A percentile compares a stretch with the other conserved stretches of the same genome.
Conservation (phyloP, 805 yeast species). For the Yueomyces sp. region DNA sequence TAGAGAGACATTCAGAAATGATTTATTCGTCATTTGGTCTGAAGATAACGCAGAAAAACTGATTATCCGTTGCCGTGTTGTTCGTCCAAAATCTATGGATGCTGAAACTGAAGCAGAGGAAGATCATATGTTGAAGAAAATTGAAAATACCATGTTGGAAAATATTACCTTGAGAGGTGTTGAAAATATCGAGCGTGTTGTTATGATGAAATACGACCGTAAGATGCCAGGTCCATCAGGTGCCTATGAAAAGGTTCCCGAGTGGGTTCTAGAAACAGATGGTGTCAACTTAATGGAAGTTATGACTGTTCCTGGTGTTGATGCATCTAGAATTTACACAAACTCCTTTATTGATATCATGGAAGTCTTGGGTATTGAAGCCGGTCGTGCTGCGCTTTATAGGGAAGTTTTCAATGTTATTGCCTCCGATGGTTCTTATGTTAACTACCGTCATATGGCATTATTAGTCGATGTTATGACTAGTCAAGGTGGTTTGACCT, state of each 20-base stretch:
- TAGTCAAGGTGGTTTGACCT: slow-evolving; percentile 94
- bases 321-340: slow-evolving; percentile 78
- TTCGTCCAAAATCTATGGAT: slow-evolving; percentile 85
- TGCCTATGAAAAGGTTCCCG: slow-evolving; percentile 77
- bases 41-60: slow-evolving; percentile 97
- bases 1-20: slow-evolving; percentile 84
- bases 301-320: slow-evolving; percentile 91
- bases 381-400: slow-evolving; percentile 88
- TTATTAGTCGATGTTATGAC: slow-evolving; percentile 97
- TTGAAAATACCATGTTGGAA: slow-evolving; percentile 93
- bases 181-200: slow-evolving; percentile 71
- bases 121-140: slow-evolving; percentile 88
- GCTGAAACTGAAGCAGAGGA: slow-evolving; percentile 94
- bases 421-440: slow-evolving; percentile 99
- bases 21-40: slow-evolving; percentile 94
- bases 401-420: slow-evolving; percentile 92
- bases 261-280: slow-evolving; percentile 98
- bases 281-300: slow-evolving; percentile 95
- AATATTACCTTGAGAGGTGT: slow-evolving; percentile 93
- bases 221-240: slow-evolving; percentile 68
- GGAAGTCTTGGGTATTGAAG: slow-evolving; percentile 95
- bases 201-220: slow-evolving; percentile 73
- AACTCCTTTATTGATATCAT: slow-evolving; percentile 93
- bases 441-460: slow-evolving; percentile 97
- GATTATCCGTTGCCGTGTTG: slow-evolving; percentile 95